phyloP scores from a whole-genome alignment of 2,329 filamentous ascomycete genomes.

The Fusarium luffae region DNA sequence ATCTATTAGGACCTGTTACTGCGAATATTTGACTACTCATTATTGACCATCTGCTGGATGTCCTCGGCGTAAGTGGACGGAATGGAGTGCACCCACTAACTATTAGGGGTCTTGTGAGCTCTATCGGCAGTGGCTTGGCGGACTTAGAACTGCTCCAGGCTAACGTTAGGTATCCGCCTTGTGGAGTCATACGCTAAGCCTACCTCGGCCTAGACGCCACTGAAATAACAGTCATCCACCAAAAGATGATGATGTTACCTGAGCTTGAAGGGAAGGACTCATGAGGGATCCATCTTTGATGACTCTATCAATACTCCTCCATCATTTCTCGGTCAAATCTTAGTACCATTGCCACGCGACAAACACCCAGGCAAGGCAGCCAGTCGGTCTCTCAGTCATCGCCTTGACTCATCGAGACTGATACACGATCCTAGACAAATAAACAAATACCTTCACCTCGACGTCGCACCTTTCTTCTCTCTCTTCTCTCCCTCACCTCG shows the following conservation, averaged over 20 bases:
- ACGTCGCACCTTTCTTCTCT: conserved; percentile 22
- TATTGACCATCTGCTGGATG: neutral
- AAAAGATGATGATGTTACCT: conserved; percentile 26
- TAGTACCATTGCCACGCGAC: neutral
- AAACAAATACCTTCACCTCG: conserved; percentile 31
- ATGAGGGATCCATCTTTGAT: conserved; percentile 22
- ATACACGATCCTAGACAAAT: conserved; percentile 32
- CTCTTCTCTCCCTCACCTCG: conserved; percentile 25
- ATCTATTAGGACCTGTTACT: neutral
- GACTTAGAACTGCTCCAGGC: neutral
- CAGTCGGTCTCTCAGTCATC: conserved; percentile 8
- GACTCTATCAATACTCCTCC: conserved; percentile 31
- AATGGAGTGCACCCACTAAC: conserved; percentile 1
- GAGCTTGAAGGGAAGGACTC: conserved; percentile 12
- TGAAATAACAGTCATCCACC: conserved; percentile 22
- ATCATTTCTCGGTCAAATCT: conserved; percentile 15
- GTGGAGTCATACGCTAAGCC: conserved; percentile 7
- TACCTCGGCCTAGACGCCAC: neutral
- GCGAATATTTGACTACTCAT: neutral
- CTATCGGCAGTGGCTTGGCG: conserved; percentile 34
- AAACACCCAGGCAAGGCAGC: neutral
- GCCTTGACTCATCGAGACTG: conserved; percentile 37
- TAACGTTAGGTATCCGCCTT: neutral
- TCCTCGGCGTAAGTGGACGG: neutral
- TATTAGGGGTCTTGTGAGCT: conserved; percentile 20